Conservation (phyloP, 805 yeast species). For the Yamadazyma tumulicola region DNA sequence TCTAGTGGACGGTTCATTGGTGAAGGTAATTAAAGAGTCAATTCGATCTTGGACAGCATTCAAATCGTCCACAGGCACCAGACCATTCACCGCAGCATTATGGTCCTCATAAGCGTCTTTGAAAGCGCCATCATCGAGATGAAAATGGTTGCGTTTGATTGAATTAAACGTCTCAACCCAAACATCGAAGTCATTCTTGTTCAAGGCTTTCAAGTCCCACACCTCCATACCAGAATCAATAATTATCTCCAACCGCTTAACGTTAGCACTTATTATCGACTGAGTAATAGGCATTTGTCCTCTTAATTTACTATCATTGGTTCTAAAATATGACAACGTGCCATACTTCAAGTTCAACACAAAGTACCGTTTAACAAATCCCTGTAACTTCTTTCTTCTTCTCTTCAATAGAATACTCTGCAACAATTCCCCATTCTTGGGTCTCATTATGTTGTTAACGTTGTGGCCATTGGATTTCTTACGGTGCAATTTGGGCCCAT, state of each 20-base stretch:
- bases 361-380: constrained; percentile 82
- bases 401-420: constrained; percentile 81
- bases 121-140: constrained; percentile 6
- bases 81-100: not conserved
- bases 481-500: not conserved
- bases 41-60: constrained; percentile 13
- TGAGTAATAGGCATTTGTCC: constrained; percentile 89
- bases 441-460: constrained; percentile 20
- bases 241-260: constrained; percentile 62
- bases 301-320: constrained; percentile 66
- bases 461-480: constrained; percentile 4
- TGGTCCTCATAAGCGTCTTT: constrained; percentile 11
- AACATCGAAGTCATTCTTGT: constrained; percentile 60
- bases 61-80: constrained; percentile 17
- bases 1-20: not conserved
- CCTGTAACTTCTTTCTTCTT: constrained; percentile 76
- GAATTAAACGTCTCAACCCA: constrained; percentile 82
- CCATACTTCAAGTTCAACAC: constrained; percentile 79
- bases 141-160: constrained; percentile 30
- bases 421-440: constrained; percentile 64
- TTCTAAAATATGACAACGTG: constrained; percentile 77
- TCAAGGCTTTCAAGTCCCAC: constrained; percentile 79
- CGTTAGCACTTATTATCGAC: constrained; percentile 78
- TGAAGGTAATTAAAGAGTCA: not conserved
- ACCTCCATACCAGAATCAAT: constrained; percentile 94